Evolutionary conservation across 2,329 filamentous ascomycete species (phyloP).

Genomic region (Phyllosticta capitalensis): DNA sequence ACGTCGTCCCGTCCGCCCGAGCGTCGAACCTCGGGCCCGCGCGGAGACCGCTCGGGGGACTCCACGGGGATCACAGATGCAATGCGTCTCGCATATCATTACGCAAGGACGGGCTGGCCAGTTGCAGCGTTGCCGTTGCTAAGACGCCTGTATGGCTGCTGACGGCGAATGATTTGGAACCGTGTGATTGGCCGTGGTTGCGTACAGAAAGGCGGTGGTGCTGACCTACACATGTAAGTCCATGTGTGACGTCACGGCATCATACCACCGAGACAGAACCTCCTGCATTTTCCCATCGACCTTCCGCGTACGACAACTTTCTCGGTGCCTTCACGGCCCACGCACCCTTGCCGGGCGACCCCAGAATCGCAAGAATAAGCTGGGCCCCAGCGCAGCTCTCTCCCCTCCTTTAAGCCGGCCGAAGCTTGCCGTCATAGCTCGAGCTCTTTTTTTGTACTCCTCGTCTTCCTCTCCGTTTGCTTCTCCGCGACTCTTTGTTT

Average conservation of each 20-base stretch:
- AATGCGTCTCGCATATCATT: background rate
- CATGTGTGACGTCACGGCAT: background rate
- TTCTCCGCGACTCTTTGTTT: background rate
- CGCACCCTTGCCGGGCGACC: background rate
- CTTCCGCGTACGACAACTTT: background rate
- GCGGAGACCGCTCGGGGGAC: constrained; percentile 1
- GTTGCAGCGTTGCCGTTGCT: background rate
- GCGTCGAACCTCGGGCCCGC: background rate
- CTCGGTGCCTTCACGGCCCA: background rate
- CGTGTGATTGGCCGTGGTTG: background rate
- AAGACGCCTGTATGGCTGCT: background rate
- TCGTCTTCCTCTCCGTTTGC: background rate
- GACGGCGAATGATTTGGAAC: background rate
- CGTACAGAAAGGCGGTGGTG: background rate
- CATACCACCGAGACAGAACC: background rate
- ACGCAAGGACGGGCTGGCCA: background rate
- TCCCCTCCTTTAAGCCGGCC: background rate
- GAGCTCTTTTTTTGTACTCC: background rate
- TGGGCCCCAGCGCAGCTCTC: background rate
- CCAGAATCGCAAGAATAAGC: background rate
- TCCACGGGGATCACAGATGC: background rate
- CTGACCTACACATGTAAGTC: background rate
- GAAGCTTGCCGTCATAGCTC: background rate
- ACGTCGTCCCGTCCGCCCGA: background rate
- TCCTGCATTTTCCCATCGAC: background rate